These are phyloP conservation scores for Plicaturopsis crispa DNA, from an alignment of 768 basidiomycete genomes.

Conservation along the genomic window DNA sequence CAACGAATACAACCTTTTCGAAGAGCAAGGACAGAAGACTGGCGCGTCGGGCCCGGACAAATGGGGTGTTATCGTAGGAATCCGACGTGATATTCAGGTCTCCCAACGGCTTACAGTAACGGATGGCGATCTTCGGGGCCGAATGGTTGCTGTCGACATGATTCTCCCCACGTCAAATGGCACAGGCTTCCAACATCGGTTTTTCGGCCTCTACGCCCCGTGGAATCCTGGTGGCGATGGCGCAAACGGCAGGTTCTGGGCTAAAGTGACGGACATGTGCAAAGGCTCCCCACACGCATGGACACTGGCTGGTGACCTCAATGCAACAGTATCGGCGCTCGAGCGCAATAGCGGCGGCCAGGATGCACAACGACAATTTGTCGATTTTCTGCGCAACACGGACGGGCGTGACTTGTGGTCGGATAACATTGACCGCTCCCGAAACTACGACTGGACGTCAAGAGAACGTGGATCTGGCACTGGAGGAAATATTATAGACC, in stretches of 20 bases:
- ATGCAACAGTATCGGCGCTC: slow-evolving; percentile 7
- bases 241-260: slow-evolving; percentile 9
- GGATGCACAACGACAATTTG: not conserved
- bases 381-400: slow-evolving; percentile 6
- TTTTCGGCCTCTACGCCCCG: slow-evolving; percentile 19
- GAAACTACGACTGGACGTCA: slow-evolving; percentile 10
- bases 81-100: slow-evolving; percentile 5
- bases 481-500: slow-evolving; percentile 16
- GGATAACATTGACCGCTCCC: slow-evolving; percentile 4
- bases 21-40: not conserved
- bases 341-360: slow-evolving; percentile 5
- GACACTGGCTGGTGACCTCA: slow-evolving; percentile 14
- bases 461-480: not conserved
- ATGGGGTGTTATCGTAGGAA: slow-evolving; percentile 11
- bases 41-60: too few species aligned
- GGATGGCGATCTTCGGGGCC: slow-evolving; percentile 12
- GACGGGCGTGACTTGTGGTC: slow-evolving; percentile 12
- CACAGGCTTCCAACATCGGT: slow-evolving; percentile 10
- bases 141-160: slow-evolving; percentile 14
- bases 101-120: slow-evolving; percentile 1
- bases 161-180: slow-evolving; percentile 9
- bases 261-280: slow-evolving; percentile 5
- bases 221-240: slow-evolving; percentile 18
- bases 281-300: not conserved
- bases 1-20: slow-evolving; percentile 1